Evolutionary conservation across 176 grass and related monocot species (phyloP).

Genomic region (Aegilops tauschii): DNA sequence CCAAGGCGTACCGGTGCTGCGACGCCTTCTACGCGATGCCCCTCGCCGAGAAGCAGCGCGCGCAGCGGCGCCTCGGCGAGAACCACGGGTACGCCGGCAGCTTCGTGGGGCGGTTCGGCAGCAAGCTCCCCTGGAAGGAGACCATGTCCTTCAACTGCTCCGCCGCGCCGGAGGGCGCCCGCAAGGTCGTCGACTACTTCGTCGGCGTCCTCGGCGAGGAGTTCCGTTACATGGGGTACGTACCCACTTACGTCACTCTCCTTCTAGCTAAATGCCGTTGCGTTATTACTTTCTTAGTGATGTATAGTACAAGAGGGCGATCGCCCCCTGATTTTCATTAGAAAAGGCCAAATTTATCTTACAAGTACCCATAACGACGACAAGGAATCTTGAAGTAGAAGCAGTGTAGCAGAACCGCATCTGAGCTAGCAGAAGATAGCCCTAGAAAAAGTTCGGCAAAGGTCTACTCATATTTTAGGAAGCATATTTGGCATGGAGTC

Average conservation of each 20-base stretch:
- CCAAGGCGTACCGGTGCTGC: constrained; percentile 55
- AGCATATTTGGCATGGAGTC: too few relatives aligned
- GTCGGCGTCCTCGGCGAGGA: constrained; percentile 23
- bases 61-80: constrained; percentile 48
- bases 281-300: too few relatives aligned
- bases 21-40: constrained; percentile 66
- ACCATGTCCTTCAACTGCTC: constrained; percentile 36
- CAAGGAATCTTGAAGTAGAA: too few relatives aligned
- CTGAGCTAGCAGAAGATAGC: too few relatives aligned
- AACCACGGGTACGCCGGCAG: constrained; percentile 84
- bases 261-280: too few relatives aligned
- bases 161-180: constrained; percentile 3
- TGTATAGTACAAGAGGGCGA: too few relatives aligned
- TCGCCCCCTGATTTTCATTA: too few relatives aligned
- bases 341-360: too few relatives aligned
- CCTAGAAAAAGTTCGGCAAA: too few relatives aligned
- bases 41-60: constrained; percentile 70
- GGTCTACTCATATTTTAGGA: too few relatives aligned
- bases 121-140: constrained; percentile 40
- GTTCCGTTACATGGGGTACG: constrained; percentile 9
- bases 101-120: constrained; percentile 43
- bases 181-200: constrained; percentile 23
- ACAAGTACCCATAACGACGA: too few relatives aligned
- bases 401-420: too few relatives aligned
- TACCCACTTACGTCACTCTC: background rate